Base-by-base conservation (phyloP, 805 yeast species). In the Yarrowia sp. region DNA sequence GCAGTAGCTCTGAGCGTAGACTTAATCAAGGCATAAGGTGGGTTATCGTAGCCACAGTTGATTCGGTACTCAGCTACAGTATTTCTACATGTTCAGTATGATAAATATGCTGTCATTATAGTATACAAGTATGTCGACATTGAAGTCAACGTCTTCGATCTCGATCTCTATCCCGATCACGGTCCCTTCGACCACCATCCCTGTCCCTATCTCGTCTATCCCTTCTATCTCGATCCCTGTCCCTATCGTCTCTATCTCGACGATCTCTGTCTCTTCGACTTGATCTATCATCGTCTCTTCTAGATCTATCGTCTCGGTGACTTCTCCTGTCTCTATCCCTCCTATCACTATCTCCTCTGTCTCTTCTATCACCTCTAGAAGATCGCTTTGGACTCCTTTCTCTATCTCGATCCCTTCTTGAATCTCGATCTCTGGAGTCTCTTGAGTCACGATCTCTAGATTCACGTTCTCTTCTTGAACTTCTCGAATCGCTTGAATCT, bases 371-470 rank as follows among this genome's bases (percentile, higher is more conserved):
- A 8, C 36, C 20, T 53, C 60, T 15, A 4, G 44, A 20, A 9
- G 33, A 20, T 20, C 52, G 44, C 9, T 38, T 46, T 3, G 49
- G 67, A 19, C 60, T 69, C 12, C 69, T 39, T 12, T 61, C 55
- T 7, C 46, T 50, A 12, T 53, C 52, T 46, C 64, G 6, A 9
- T 36, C 38, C 8, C 38, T 2, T 36, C 38, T 9, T 0, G 10
- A 9, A 10, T 36, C 38, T 36, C 38, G 30, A 24, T 24, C 13
- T 36, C 38, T 9, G 38, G 10, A 9, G 38, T 36, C 38, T 36
- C 38, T 36, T 4, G 13, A 12, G 10, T 36, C 38, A 12, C 30
- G 30, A 24, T 36, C 38, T 36, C 38, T 36, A 1, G 12, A 9
- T 9, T 52, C 58, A 7, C 52, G 50, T 13, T 67, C 64, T 34